These are phyloP conservation scores for Gaeumannomyces sp. DNA, from an alignment of 2,329 filamentous ascomycete species.

Conservation along the genomic window DNA sequence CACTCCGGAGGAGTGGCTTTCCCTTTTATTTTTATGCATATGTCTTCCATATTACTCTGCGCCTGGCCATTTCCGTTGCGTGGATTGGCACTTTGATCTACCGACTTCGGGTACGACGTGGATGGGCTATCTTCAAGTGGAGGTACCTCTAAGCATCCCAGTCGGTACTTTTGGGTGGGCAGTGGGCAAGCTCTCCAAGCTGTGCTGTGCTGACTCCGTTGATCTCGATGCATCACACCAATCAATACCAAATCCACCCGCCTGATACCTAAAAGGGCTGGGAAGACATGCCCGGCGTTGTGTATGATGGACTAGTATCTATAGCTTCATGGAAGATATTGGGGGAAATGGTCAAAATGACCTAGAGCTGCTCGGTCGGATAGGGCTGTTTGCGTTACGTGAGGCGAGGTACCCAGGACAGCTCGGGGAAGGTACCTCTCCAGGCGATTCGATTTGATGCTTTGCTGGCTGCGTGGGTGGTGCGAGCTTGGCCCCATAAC, in stretches of 20 bases:
- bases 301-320: no score
- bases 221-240: background rate
- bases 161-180: background rate
- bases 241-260: background rate
- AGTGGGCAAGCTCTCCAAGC: background rate
- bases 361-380: background rate
- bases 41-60: background rate
- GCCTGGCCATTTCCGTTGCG: background rate
- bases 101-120: background rate
- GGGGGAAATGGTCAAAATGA: no score
- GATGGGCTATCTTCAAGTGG: background rate
- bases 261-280: background rate
- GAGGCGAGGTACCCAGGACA: background rate
- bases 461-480: slow-evolving; percentile 1
- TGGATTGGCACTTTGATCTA: background rate
- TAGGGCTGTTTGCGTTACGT: background rate
- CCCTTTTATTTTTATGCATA: background rate
- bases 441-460: background rate
- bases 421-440: background rate
- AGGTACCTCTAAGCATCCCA: background rate
- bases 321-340: no score
- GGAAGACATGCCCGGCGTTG: no score
- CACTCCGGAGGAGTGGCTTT: background rate
- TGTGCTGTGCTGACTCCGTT: background rate
- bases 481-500: slow-evolving; percentile 3